Base-by-base conservation (phyloP, 768 basidiomycete genomes). In the Auricularia heimuer region DNA sequence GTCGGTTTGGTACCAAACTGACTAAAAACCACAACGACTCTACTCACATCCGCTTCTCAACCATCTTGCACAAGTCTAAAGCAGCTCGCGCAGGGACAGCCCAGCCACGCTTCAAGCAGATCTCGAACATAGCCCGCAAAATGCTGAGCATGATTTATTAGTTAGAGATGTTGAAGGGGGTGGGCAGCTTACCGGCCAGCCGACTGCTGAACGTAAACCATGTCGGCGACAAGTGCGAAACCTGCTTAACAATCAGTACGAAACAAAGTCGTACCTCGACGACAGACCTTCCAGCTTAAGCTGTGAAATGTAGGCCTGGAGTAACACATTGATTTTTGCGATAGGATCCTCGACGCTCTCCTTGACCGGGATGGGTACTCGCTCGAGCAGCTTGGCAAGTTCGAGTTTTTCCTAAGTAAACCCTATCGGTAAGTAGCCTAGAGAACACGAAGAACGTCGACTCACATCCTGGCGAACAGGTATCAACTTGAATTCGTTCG, bases 41-140 rank as follows among this genome's bases (percentile, higher is more conserved):
- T 2, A 76, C 86, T 70, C 51, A 88, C 92, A 93, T 91, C 64
- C 87, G 77, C 69, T 87, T 85, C 71, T 93, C 92, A 0, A 92
- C 90, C 94, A 96, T 96, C 78, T 98, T 98, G 80, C 94, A 98
- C 65, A 99, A 77, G 66, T 94, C 90, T 35, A 98, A 81, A 3
- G 93, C 93, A 6, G 92, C 89, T 69, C 92, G 87, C 0, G 96
- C 94, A 0, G 95, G 93, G 0, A 89, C 82, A 2, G 97, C 93
- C 97, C 97, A 99, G n/a, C 95, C 95, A 54, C 94, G 87, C 77
- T 96, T 97, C 66, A 98, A 78, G 73, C 95, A 98, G 64, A 98
- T 99, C 76, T 99, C 96, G 70, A 94, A 98, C 72, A 99, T 91
- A 16, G 96, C 96, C 21, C 94, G 92, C 45, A 98, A 78, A 70